These are phyloP conservation scores for Arabidopsis hybrid DNA, from an alignment of 441 rosid species.

Conservation along the genomic window DNA sequence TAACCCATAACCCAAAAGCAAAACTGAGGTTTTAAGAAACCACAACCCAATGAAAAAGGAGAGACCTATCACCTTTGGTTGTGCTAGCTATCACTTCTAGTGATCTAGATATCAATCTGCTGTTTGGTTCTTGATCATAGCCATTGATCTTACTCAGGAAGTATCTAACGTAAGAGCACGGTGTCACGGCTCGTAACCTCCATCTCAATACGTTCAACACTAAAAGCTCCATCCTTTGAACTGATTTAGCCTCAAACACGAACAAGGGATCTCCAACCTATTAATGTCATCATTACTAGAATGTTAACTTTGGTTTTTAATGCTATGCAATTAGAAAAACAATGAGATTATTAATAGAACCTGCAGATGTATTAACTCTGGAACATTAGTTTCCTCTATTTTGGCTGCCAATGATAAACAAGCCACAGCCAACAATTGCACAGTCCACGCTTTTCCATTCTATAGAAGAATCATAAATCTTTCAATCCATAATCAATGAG, in stretches of 20 bases:
- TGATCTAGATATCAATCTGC: constrained; percentile 51
- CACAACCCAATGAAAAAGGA: constrained; percentile 6
- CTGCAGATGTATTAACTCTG: constrained; percentile 66
- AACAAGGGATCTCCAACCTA: constrained; percentile 62
- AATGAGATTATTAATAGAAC: constrained; percentile 44
- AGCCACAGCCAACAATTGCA: constrained; percentile 81
- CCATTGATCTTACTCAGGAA: constrained; percentile 53
- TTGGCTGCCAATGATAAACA: constrained; percentile 90
- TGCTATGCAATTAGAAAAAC: constrained; percentile 41
- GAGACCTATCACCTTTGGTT: constrained; percentile 52
- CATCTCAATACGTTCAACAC: constrained; percentile 60
- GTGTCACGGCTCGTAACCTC: constrained; percentile 62
- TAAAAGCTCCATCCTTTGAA: constrained; percentile 70
- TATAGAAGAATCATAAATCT: constrained; percentile 26
- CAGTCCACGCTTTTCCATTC: constrained; percentile 68
- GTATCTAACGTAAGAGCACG: constrained; percentile 62
- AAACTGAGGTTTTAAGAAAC: background rate
- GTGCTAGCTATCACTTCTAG: constrained; percentile 55
- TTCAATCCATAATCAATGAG: background rate
- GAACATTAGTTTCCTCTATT: constrained; percentile 71
- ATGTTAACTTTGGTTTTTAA: constrained; percentile 43
- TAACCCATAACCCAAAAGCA: constrained; percentile 8
- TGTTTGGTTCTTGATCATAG: constrained; percentile 43
- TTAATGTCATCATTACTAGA: constrained; percentile 33
- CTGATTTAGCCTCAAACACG: constrained; percentile 60